phyloP scores from a whole-genome alignment of 129 eudicot genomes.

The Gnaphalium uliginosum region DNA sequence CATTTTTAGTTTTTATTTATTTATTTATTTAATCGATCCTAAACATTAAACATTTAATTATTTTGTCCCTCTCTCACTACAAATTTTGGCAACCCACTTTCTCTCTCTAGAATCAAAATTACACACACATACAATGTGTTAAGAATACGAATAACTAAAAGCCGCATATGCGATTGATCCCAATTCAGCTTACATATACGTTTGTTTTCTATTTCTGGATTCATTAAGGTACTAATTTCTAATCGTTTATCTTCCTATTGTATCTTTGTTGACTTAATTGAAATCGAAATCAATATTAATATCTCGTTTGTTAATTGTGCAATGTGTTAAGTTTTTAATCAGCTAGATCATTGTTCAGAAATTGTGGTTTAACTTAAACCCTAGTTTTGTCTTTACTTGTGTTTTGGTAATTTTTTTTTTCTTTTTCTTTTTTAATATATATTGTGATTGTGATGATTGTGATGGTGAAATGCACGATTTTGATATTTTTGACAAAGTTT shows the following conservation, averaged over 20 bases:
- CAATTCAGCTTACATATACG: not conserved
- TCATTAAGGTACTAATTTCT: constrained; percentile 35
- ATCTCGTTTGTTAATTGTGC: not conserved
- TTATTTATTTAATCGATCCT: not conserved
- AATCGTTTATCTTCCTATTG: not conserved
- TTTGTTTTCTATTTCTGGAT: constrained; percentile 6
- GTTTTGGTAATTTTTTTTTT: constrained; percentile 10
- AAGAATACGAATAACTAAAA: not conserved
- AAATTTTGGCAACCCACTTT: constrained; percentile 24
- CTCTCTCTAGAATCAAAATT: constrained; percentile 13
- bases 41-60: not conserved
- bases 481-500: not conserved
- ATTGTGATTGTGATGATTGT: not conserved
- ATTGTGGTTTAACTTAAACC: constrained; percentile 23
- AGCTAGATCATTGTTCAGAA: constrained; percentile 2
- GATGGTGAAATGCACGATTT: constrained; percentile 24
- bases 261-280: not conserved
- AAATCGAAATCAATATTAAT: not conserved
- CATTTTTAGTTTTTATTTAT: not conserved
- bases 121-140: constrained; percentile 4
- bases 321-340: constrained; percentile 17
- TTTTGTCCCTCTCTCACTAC: not conserved
- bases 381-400: constrained; percentile 32
- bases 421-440: not conserved
- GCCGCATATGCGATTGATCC: constrained; percentile 26